A percentile compares a stretch with the other conserved stretches of the same genome.
These are phyloP conservation scores for Pythium aphanidermatum DNA, from an alignment of 352 stramenopile genomes.

Conservation along the genomic window DNA sequence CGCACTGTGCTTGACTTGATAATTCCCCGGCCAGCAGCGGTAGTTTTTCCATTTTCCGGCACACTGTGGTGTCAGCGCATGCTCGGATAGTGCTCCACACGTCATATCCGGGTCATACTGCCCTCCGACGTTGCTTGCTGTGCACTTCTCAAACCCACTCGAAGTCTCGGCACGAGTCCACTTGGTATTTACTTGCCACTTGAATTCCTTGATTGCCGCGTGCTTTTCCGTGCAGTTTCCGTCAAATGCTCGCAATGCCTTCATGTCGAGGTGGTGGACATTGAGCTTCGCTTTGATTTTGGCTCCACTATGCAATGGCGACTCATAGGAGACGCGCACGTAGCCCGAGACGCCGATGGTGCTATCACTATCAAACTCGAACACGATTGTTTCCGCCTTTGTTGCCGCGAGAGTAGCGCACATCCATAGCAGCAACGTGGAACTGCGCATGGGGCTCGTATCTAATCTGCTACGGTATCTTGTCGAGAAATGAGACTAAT, in stretches of 20 bases:
- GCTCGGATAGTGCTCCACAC: slow-evolving; percentile 20
- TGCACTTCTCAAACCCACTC: slow-evolving; percentile 6
- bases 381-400: no score
- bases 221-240: slow-evolving; percentile 15
- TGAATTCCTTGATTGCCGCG: slow-evolving; percentile 18
- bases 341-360: no score
- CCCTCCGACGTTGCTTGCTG: slow-evolving; percentile 12
- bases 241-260: slow-evolving; percentile 13
- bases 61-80: slow-evolving; percentile 6
- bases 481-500: no score
- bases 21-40: slow-evolving; percentile 11
- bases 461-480: no score
- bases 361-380: no score
- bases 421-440: no score
- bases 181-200: slow-evolving; percentile 19
- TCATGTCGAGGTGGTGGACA: slow-evolving; percentile 9
- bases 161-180: slow-evolving; percentile 7
- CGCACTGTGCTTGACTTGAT: background rate
- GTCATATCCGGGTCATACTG: slow-evolving; percentile 21
- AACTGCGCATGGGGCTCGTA: no score
- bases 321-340: no score
- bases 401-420: no score
- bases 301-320: no score
- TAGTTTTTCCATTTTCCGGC: slow-evolving; percentile 3
- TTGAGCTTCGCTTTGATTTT: slow-evolving; percentile 18